Evolutionary conservation across 1,284 basidiomycete genomes (phyloP).

Genomic region (Sporisorium iseilematis-ciliati): DNA sequence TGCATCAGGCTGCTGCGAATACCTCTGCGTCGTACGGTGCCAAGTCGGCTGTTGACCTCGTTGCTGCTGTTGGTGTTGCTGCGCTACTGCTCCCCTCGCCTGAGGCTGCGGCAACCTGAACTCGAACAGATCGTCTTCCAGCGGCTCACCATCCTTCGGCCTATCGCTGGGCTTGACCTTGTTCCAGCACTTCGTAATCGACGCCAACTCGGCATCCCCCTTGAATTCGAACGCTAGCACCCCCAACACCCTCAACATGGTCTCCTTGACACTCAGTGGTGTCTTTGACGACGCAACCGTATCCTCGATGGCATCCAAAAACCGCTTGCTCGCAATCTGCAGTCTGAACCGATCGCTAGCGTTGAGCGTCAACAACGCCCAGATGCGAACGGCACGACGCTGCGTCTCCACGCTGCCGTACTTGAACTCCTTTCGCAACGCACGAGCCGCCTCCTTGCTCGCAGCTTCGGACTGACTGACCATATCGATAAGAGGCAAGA

Average conservation of each 20-base stretch:
- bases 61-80: conserved; percentile 13
- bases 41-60: not conserved
- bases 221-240: conserved; percentile 61
- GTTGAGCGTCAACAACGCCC: conserved; percentile 60
- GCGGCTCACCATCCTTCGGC: conserved; percentile 51
- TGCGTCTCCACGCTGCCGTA: conserved; percentile 46
- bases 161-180: conserved; percentile 55
- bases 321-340: conserved; percentile 60
- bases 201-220: conserved; percentile 45
- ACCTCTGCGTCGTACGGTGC: conserved; percentile 1
- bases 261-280: conserved; percentile 54
- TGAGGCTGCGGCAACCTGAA: conserved; percentile 42
- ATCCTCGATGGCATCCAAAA: conserved; percentile 60
- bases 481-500: conserved; percentile 43
- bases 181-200: conserved; percentile 63
- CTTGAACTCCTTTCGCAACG: conserved; percentile 64
- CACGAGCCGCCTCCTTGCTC: conserved; percentile 61
- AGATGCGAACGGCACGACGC: conserved; percentile 53
- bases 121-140: conserved; percentile 41
- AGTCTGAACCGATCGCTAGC: conserved; percentile 56
- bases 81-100: not conserved
- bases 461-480: conserved; percentile 56
- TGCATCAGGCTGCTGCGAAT: conserved; percentile 9
- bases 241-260: conserved; percentile 54
- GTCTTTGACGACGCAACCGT: conserved; percentile 54